These are phyloP conservation scores for Malus fusca DNA, from an alignment of 306 rosid species.

Conservation along the genomic window DNA sequence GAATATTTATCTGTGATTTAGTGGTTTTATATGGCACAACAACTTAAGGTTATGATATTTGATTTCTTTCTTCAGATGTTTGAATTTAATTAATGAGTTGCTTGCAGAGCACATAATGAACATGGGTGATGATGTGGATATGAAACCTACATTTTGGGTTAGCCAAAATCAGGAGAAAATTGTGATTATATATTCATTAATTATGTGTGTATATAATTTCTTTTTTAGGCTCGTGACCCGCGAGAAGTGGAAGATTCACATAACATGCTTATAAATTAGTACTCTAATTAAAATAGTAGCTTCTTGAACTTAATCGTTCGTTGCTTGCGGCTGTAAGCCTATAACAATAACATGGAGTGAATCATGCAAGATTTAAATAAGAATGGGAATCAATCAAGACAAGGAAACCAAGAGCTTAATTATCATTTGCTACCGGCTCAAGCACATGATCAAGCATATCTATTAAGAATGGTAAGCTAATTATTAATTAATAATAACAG, in stretches of 20 bases:
- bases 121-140: not conserved
- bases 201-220: not conserved
- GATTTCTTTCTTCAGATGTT: not conserved
- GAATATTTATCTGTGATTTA: not conserved
- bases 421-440: not conserved
- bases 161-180: not conserved
- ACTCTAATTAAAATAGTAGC: not conserved
- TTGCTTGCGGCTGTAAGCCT: not conserved
- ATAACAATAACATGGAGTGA: slow-evolving; percentile 10
- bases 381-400: not conserved
- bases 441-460: not conserved
- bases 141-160: not conserved
- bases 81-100: not conserved
- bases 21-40: not conserved
- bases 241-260: slow-evolving; percentile 2
- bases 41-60: not conserved
- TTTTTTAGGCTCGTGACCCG: not conserved
- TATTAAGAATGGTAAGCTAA: not conserved
- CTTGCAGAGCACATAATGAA: not conserved
- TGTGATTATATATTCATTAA: not conserved
- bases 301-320: not conserved
- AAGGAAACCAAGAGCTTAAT: not conserved
- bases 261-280: not conserved
- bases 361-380: not conserved
- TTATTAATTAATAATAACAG: not conserved